These are phyloP conservation scores for Pyrenophora tritici-repentis DNA, from an alignment of 2,329 filamentous ascomycete species.

Conservation along the genomic window DNA sequence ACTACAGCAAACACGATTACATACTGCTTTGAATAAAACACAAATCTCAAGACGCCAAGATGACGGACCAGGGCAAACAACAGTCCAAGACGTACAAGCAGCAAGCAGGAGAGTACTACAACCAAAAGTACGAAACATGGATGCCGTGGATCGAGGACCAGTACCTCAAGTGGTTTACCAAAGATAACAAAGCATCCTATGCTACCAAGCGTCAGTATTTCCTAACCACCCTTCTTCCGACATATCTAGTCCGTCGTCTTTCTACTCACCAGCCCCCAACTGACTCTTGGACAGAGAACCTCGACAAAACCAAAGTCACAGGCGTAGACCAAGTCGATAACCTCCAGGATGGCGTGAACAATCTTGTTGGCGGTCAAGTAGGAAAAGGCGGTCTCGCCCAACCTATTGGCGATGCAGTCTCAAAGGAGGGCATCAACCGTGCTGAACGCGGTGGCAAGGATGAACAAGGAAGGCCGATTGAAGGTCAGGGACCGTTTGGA, in stretches of 20 bases:
- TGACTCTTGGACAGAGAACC: constrained; percentile 57
- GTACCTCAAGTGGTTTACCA: constrained; percentile 74
- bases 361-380: constrained; percentile 65
- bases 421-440: constrained; percentile 69
- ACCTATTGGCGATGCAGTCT: constrained; percentile 65
- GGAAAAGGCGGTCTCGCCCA: constrained; percentile 70
- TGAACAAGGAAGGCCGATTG: constrained; percentile 58
- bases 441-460: constrained; percentile 68
- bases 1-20: too few species aligned
- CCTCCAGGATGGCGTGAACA: constrained; percentile 69
- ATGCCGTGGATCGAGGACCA: constrained; percentile 77
- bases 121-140: constrained; percentile 75
- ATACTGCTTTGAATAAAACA: too few species aligned
- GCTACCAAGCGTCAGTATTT: constrained; percentile 65
- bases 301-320: constrained; percentile 72
- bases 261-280: neutral
- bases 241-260: neutral
- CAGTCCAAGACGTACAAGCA: constrained; percentile 38
- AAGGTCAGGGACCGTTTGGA: constrained; percentile 41
- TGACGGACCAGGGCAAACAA: constrained; percentile 6
- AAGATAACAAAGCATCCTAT: constrained; percentile 77
- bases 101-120: constrained; percentile 60
- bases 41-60: neutral
- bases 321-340: constrained; percentile 69
- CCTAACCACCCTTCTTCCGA: neutral